A percentile compares a stretch with the other conserved stretches of the same genome.
phyloP scores from a whole-genome alignment of 2,329 filamentous ascomycete species.

The Talaromyces sp. region DNA sequence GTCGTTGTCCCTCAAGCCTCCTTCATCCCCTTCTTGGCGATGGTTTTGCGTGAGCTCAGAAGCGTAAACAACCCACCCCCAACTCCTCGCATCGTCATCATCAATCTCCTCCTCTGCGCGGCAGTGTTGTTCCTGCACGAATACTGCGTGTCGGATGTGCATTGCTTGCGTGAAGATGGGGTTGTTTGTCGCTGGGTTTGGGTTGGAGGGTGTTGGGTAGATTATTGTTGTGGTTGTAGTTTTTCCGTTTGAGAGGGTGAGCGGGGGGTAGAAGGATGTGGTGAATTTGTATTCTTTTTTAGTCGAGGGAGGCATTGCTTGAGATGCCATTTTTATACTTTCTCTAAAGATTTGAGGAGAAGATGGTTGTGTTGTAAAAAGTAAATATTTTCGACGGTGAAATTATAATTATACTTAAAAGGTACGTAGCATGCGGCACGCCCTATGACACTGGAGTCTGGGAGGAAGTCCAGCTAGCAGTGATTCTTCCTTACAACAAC shows the following conservation, averaged over 20 bases:
- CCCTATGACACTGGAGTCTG: neutral
- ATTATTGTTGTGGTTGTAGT: conserved; percentile 17
- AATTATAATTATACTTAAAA: neutral
- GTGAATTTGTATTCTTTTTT: conserved; percentile 10
- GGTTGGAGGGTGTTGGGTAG: conserved; percentile 29
- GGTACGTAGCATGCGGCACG: neutral
- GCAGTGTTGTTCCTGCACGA: conserved; percentile 57
- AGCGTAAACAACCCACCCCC: conserved; percentile 86
- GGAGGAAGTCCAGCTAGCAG: neutral
- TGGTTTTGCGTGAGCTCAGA: too few species aligned
- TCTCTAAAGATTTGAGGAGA: neutral
- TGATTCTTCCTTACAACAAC: conserved; percentile 10
- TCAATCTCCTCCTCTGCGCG: conserved; percentile 72
- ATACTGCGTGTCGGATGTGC: conserved; percentile 57
- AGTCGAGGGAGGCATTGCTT: neutral
- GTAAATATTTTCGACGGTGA: neutral
- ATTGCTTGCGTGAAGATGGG: conserved; percentile 61
- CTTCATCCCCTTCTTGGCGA: conserved; percentile 43
- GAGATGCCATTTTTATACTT: neutral
- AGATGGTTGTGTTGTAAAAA: neutral
- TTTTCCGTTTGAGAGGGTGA: neutral
- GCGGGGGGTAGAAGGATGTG: conserved; percentile 9
- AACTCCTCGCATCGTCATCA: conserved; percentile 72
- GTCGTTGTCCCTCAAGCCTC: too few species aligned
- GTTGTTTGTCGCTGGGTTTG: conserved; percentile 40